Base-by-base conservation (phyloP, 129 eudicot species). In the Helianthus tuberosus region DNA sequence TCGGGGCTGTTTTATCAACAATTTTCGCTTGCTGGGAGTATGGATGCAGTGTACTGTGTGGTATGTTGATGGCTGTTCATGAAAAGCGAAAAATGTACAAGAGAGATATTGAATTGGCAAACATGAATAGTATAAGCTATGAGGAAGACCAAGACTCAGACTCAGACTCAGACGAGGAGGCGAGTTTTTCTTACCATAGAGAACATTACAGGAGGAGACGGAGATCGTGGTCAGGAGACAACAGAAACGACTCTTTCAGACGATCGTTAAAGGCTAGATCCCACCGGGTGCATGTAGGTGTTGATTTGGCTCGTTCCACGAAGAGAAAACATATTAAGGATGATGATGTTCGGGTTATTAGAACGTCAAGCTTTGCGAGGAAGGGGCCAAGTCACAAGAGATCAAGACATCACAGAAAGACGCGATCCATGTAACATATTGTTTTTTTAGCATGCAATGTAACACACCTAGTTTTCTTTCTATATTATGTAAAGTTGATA, bases 361-460 rank as follows among this genome's bases (percentile, higher is more conserved):
- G 82, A 66, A 75, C 83, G 47, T 81, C 89, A 58, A 87, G 72
- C 62, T 87, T 81, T 74, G 83, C 86, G 8, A 69, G 57, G 38
- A 82, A 83, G 43, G 73, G 83, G 14, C 13, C 66, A 0, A 77
- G 29, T 25, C 77, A 67, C 64, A 82, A 69, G 76, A 75, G 55
- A 60, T 62, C 80, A 32, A 66, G 23, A 59, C 81, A 71, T 48
- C 64, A 39, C 35, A 65, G 23, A 15, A 66, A 43, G 61, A 46
- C 47, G 35, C 38, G 47, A 36, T 23, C 13, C 63, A 57, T 57
- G 63, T 23, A 20, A 57, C 63, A 23, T 57, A 57, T 20, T 61
- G 66, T 35, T 61, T 35, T 61, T 5, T 29, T 13, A 63, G 20
- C 12, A 16, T 62, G 11, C 15, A 3, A 36, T n/a, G 13, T 64